A percentile compares a stretch with the other conserved stretches of the same genome.
phyloP scores from a whole-genome alignment of 108 stramenopile genomes.

The Pseudonitzschia delicatissima region DNA sequence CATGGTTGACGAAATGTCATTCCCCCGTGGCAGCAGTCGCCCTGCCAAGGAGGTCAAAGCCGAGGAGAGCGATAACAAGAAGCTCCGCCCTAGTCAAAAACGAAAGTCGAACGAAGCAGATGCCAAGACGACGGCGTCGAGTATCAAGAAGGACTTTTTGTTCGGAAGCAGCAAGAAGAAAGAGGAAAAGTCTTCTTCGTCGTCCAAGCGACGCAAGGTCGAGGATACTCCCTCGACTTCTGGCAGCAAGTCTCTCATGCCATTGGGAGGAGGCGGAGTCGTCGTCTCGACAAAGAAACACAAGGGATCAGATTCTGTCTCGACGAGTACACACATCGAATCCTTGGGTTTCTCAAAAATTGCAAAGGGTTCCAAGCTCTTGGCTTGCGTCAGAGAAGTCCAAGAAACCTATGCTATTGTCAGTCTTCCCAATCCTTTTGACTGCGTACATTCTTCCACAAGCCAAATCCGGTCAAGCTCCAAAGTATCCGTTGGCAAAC shows the following conservation, averaged over 20 bases:
- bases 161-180: slow-evolving; percentile 25
- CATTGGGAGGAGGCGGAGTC: slow-evolving; percentile 78
- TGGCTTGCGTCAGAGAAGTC: slow-evolving; percentile 67
- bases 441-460: slow-evolving; percentile 67
- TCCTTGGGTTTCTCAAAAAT: slow-evolving; percentile 63
- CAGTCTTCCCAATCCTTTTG: slow-evolving; percentile 64
- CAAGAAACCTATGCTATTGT: slow-evolving; percentile 66
- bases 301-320: slow-evolving; percentile 14
- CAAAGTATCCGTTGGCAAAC: neutral
- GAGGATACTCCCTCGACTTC: neutral
- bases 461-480: neutral
- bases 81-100: slow-evolving; percentile 1
- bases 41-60: neutral
- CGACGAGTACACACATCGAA: slow-evolving; percentile 56
- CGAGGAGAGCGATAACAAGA: neutral
- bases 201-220: slow-evolving; percentile 14
- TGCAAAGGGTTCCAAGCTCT: slow-evolving; percentile 57
- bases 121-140: neutral
- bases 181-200: slow-evolving; percentile 9
- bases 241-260: slow-evolving; percentile 40
- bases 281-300: slow-evolving; percentile 34
- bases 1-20: slow-evolving; percentile 25
- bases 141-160: slow-evolving; percentile 28
- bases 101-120: slow-evolving; percentile 11
- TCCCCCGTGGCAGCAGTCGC: slow-evolving; percentile 29